phyloP scores from a whole-genome alignment of 345 rosid genomes.

The Noccaea caerulescens region DNA sequence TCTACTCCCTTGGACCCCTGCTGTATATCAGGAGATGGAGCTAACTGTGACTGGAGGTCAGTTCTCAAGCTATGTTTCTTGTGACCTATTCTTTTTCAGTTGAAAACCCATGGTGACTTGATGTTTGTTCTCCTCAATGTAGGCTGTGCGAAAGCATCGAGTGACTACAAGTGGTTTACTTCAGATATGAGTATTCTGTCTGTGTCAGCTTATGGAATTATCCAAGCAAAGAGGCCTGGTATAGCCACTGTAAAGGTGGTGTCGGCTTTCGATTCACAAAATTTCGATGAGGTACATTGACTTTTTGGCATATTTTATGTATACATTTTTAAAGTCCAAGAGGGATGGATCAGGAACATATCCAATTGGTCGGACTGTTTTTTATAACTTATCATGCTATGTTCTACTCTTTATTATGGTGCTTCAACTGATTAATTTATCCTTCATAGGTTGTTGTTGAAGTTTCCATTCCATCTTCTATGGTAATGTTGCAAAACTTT shows the following conservation, averaged over 20 bases:
- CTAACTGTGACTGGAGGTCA: constrained; percentile 82
- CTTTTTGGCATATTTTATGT: not conserved
- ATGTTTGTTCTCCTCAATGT: constrained; percentile 31
- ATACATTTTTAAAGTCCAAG: constrained; percentile 1
- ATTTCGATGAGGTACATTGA: constrained; percentile 79
- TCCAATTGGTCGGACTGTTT: not conserved
- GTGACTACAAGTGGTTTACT: constrained; percentile 93
- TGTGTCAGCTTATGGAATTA: constrained; percentile 73
- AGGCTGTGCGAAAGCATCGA: constrained; percentile 83
- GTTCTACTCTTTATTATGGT: constrained; percentile 4
- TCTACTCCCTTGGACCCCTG: constrained; percentile 83
- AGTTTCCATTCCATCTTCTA: constrained; percentile 73
- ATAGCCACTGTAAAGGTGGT: constrained; percentile 75
- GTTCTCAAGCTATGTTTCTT: constrained; percentile 30
- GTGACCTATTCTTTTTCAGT: constrained; percentile 30
- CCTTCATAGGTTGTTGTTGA: constrained; percentile 67
- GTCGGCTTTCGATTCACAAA: constrained; percentile 74
- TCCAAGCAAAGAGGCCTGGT: constrained; percentile 92
- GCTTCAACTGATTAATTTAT: constrained; percentile 25
- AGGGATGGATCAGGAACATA: constrained; percentile 11
- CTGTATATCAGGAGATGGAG: constrained; percentile 82
- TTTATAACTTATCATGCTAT: not conserved
- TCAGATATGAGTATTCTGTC: constrained; percentile 68
- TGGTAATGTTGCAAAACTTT: constrained; percentile 80
- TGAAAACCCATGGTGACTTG: constrained; percentile 14